Base-by-base conservation (phyloP, 139 green algal genomes). In the Micractinium conductrix region DNA sequence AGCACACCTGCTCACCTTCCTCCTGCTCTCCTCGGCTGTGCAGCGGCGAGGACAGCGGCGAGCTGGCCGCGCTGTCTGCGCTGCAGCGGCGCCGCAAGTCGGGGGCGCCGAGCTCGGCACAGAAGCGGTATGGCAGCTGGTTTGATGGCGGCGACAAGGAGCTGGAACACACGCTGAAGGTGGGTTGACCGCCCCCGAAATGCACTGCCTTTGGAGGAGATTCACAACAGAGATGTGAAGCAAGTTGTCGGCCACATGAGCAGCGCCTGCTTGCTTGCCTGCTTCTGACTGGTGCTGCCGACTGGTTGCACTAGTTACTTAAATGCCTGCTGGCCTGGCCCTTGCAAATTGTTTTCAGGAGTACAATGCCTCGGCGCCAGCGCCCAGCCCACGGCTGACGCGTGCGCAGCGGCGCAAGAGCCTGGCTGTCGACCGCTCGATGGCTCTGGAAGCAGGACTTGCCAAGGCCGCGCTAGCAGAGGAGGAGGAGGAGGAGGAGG, bases 61-160 rank as follows among this genome's bases (percentile, higher is more conserved):
- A 86, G 67, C 76, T 84, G 40, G 83, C 83, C 0, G 78, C 83
- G 19, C 58, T 48, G 65, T 28, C 73, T 28, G 83, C 76, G 4
- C 37, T 74, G 40, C 55, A 75, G 48, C 67, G 81, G 38, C 83
- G 67, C 14, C 83, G 78, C 48, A 78, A 76, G 24, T 84, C 55
- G 38, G 42, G 84, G 79, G 55, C 80, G 35, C 65, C 81, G 38
- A 40, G 35, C 26, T 33, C 76, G 9, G 76, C 50, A 0, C 72
- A 83, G 26, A 33, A 84, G 45, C 86, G 86, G 12, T 89, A 71
- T 40, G 86, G 86, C 24, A 68, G 80, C 28, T 89, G 74, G 80
- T 89, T 87, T 80, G 55, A 84, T 33, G 86, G 86, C 0, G 75
- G 78, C 38, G 86, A 89, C 33, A 33, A 65, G 19, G 80, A 89